These are phyloP conservation scores for Cochlearia excelsa DNA, from an alignment of 345 rosid species.

Conservation along the genomic window DNA sequence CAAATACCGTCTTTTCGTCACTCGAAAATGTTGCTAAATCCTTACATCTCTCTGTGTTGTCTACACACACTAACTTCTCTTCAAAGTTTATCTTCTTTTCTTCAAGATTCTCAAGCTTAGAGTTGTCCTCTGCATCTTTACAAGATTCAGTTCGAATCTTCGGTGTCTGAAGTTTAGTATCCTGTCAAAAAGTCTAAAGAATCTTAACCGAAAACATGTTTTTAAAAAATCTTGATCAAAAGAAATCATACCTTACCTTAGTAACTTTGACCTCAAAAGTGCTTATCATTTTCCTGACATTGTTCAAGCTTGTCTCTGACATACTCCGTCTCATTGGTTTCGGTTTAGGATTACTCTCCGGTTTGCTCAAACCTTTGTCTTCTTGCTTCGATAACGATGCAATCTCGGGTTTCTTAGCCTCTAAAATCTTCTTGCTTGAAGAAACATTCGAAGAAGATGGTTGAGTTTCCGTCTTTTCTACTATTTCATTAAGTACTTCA, in stretches of 20 bases:
- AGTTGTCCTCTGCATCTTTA: conserved; percentile 19
- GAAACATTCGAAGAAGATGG: conserved; percentile 29
- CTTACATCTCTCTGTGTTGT: conserved; percentile 25
- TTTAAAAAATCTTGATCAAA: conserved; percentile 8
- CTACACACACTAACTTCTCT: conserved; percentile 3
- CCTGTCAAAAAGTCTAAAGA: conserved; percentile 25
- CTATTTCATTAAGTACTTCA: not conserved
- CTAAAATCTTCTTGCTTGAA: conserved; percentile 12
- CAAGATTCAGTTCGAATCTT: conserved; percentile 20
- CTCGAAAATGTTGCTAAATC: conserved; percentile 37
- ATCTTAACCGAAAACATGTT: conserved; percentile 1
- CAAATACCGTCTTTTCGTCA: conserved; percentile 35
- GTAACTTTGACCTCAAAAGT: conserved; percentile 59
- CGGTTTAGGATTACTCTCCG: conserved; percentile 19
- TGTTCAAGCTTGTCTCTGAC: conserved; percentile 46
- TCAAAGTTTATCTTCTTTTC: conserved; percentile 18
- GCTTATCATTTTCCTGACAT: conserved; percentile 71
- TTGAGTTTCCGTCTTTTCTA: conserved; percentile 27
- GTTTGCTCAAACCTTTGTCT: conserved; percentile 9
- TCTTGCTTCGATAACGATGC: conserved; percentile 26
- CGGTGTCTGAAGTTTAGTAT: conserved; percentile 9
- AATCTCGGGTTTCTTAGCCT: conserved; percentile 27
- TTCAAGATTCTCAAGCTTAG: conserved; percentile 42
- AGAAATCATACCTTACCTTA: conserved; percentile 51
- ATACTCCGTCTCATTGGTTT: conserved; percentile 33